These are phyloP conservation scores for Aurifilum marmelostoma DNA, from an alignment of 2,329 filamentous ascomycete genomes.

Conservation along the genomic window DNA sequence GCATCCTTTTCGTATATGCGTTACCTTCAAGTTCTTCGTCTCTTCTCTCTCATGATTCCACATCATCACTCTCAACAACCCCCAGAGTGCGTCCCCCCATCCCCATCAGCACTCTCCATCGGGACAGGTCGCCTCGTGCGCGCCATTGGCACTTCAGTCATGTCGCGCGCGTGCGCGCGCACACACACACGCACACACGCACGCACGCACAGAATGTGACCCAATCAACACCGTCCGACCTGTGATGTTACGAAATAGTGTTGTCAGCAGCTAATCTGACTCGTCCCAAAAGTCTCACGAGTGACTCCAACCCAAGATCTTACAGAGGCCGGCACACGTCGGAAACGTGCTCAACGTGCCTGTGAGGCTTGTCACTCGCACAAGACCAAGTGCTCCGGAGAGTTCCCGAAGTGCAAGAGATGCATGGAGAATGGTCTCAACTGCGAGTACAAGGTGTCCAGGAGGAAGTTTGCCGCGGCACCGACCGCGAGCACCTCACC, in stretches of 20 bases:
- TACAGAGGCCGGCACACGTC: constrained; percentile 47
- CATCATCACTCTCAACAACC: background rate
- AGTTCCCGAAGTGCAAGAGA: constrained; percentile 44
- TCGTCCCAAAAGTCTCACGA: constrained; percentile 37
- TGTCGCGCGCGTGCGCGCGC: background rate
- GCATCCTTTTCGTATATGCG: background rate
- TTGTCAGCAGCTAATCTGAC: constrained; percentile 3
- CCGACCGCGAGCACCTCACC: constrained; percentile 28
- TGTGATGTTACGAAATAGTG: background rate
- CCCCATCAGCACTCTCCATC: background rate
- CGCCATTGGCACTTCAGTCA: background rate
- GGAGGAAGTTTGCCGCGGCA: constrained; percentile 43
- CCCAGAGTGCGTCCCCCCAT: background rate
- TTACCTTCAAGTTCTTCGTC: background rate
- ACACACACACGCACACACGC: no score
- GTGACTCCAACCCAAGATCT: constrained; percentile 45
- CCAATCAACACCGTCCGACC: constrained; percentile 1
- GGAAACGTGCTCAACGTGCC: constrained; percentile 47
- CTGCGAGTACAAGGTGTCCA: constrained; percentile 46
- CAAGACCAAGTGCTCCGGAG: constrained; percentile 49
- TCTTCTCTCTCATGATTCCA: background rate
- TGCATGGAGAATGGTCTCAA: constrained; percentile 40
- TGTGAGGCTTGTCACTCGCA: constrained; percentile 47
- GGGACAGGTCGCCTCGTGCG: background rate
- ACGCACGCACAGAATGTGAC: no score